A percentile compares a stretch with the other conserved stretches of the same genome.
These are phyloP conservation scores for Exophiala viscosa DNA, from an alignment of 2,329 filamentous ascomycete genomes.

Conservation along the genomic window DNA sequence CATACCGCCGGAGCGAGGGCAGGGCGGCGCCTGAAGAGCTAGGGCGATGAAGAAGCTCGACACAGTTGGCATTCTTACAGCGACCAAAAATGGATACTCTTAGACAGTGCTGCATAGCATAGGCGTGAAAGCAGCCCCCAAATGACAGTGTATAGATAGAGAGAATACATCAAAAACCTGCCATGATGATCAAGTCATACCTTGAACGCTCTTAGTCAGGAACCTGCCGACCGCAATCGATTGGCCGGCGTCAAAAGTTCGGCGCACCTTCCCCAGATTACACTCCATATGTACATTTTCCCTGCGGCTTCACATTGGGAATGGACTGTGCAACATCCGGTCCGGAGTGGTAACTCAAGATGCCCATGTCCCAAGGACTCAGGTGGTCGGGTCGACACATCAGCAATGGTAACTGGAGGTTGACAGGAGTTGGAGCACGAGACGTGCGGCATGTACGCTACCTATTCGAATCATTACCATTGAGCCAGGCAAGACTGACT, in stretches of 20 bases:
- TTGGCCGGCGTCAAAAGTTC: not conserved
- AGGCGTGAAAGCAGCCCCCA: not conserved
- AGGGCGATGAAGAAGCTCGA: not conserved
- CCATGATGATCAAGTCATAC: too few species aligned
- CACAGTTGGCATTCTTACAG: not conserved
- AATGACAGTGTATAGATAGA: conserved; percentile 4
- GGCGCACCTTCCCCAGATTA: conserved; percentile 4
- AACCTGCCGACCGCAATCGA: not conserved
- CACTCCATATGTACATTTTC: conserved; percentile 1
- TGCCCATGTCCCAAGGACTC: conserved; percentile 21
- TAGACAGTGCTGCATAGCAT: not conserved
- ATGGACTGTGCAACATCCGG: not conserved
- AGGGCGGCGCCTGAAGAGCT: too few species aligned
- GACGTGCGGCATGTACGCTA: conserved; percentile 16
- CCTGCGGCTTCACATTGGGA: not conserved
- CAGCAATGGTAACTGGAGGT: conserved; percentile 11
- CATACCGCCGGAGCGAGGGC: not conserved
- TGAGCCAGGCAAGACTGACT: conserved; percentile 3
- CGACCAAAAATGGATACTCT: not conserved
- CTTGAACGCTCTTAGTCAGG: too few species aligned
- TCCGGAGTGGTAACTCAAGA: not conserved
- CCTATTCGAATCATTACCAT: not conserved
- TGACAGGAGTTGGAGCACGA: conserved; percentile 1
- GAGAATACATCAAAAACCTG: not conserved
- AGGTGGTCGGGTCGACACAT: conserved; percentile 19